Evolutionary conservation across 139 green algal species (phyloP).

Genomic region (Chlorella sorokiniana): DNA sequence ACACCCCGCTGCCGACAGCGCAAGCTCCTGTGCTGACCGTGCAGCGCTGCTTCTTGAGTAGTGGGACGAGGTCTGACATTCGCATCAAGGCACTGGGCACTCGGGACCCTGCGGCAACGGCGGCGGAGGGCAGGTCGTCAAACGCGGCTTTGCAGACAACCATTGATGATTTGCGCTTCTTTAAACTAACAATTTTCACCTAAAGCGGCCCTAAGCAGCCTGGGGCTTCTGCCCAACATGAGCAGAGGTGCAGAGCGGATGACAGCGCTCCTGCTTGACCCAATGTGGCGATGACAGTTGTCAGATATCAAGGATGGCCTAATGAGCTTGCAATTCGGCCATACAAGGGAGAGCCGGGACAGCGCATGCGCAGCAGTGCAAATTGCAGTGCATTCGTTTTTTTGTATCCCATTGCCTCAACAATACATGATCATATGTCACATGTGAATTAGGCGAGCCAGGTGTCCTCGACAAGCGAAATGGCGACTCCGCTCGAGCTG

Average conservation of each 20-base stretch:
- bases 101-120: background rate
- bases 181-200: background rate
- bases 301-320: no score
- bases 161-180: no score
- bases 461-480: no score
- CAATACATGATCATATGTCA: no score
- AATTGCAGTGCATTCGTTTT: no score
- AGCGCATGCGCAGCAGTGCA: background rate
- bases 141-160: background rate
- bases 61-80: background rate
- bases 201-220: background rate
- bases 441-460: no score
- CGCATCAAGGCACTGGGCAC: background rate
- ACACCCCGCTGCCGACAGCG: background rate
- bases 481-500: constrained; percentile 44
- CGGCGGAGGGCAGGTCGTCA: background rate
- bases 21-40: no score
- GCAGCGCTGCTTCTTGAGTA: background rate
- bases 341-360: background rate
- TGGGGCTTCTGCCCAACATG: background rate
- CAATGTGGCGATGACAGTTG: background rate
- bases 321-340: background rate
- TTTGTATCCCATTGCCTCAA: no score
- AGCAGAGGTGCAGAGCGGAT: background rate
- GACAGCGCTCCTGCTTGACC: background rate